A percentile compares a stretch with the other conserved stretches of the same genome.
phyloP scores from a whole-genome alignment of 495 filamentous ascomycete species.

The Ascobolus immersus region DNA sequence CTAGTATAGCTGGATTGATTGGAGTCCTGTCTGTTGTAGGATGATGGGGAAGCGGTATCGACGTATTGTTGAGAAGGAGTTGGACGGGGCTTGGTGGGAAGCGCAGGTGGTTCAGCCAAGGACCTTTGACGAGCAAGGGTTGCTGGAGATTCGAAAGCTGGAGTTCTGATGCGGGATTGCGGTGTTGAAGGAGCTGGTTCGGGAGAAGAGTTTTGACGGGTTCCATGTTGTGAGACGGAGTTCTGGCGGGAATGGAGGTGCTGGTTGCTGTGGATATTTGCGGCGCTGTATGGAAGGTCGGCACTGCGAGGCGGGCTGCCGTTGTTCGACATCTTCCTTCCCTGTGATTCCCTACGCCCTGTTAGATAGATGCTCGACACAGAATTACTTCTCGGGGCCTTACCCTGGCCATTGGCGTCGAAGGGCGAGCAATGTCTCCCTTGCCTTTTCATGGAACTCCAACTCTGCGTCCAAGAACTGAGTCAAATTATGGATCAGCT shows the following conservation, averaged over 20 bases:
- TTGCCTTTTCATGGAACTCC: conserved; percentile 70
- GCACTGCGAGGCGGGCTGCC: conserved; percentile 19
- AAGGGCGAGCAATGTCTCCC: conserved; percentile 43
- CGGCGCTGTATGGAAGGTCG: conserved; percentile 35
- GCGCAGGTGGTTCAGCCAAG: background rate
- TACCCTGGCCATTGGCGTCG: conserved; percentile 45
- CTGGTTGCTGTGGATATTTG: conserved; percentile 33
- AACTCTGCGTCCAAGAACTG: conserved; percentile 75
- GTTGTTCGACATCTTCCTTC: conserved; percentile 15
- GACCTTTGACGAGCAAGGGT: conserved; percentile 3
- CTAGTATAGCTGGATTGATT: too few species aligned
- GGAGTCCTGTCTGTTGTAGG: too few species aligned
- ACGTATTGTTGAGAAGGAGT: too few species aligned
- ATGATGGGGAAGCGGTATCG: too few species aligned
- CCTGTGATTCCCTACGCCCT: conserved; percentile 11
- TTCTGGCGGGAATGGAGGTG: conserved; percentile 21
- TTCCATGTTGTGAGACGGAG: conserved; percentile 4
- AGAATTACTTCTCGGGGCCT: conserved; percentile 9
- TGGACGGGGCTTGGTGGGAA: conserved; percentile 3
- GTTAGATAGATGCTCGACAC: background rate
- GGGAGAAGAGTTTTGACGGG: conserved; percentile 9
- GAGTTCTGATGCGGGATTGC: too few species aligned
- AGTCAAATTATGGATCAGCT: conserved; percentile 56
- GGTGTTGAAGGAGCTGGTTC: too few species aligned
- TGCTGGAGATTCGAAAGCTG: conserved; percentile 11